These are phyloP conservation scores for Murraya paniculata DNA, from an alignment of 345 rosid species.

Conservation along the genomic window DNA sequence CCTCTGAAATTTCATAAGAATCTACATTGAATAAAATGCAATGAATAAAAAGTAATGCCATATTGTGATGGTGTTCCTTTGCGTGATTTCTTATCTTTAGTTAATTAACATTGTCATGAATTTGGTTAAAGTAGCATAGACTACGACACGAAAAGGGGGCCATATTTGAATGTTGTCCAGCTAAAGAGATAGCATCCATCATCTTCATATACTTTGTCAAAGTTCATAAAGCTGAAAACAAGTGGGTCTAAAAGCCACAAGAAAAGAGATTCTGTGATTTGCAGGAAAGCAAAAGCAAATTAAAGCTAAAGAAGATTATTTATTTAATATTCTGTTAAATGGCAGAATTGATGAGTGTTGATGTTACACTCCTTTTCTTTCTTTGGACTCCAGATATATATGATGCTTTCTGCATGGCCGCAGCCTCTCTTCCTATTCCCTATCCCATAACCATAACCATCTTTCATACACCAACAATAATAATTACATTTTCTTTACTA, in stretches of 20 bases:
- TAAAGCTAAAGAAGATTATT: slow-evolving; percentile 16
- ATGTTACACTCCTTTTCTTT: not conserved
- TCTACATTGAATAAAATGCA: no score
- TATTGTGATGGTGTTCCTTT: no score
- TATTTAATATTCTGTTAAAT: not conserved
- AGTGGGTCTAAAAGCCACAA: slow-evolving; percentile 17
- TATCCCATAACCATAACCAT: not conserved
- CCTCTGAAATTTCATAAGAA: no score
- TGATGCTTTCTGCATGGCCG: slow-evolving; percentile 21
- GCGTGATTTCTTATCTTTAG: no score
- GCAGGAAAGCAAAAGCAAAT: slow-evolving; percentile 27
- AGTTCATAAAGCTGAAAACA: not conserved
- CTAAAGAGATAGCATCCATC: not conserved
- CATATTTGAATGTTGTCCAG: not conserved
- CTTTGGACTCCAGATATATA: not conserved
- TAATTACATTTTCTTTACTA: no score
- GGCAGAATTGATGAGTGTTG: no score
- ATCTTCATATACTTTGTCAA: not conserved
- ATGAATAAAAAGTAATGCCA: no score
- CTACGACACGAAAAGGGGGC: slow-evolving; percentile 6
- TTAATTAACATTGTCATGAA: no score
- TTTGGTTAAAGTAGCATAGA: not conserved
- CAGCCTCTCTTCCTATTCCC: not conserved
- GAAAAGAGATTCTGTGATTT: slow-evolving; percentile 10
- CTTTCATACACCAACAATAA: no score